Evolutionary conservation across 768 basidiomycete genomes (phyloP).

Genomic region (Naganishia antarctica): DNA sequence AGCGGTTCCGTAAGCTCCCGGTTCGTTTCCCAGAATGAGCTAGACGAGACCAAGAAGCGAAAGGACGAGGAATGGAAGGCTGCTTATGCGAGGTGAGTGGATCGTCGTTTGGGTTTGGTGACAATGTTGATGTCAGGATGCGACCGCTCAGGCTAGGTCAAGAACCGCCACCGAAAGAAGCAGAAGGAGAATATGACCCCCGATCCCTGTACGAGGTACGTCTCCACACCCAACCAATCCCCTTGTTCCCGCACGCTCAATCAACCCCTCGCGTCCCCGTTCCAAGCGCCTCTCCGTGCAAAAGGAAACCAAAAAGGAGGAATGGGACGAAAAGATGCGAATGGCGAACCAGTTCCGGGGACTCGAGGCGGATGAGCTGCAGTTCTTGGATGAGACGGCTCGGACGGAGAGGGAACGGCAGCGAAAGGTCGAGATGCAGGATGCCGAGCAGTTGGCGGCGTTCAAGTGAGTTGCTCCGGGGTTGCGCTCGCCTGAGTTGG

Average conservation of each 20-base stretch:
- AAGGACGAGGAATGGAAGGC: constrained; percentile 50
- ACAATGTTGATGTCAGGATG: not conserved
- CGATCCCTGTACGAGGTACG: constrained; percentile 49
- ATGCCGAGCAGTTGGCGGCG: constrained; percentile 43
- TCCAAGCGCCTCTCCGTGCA: constrained; percentile 12
- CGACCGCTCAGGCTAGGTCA: constrained; percentile 47
- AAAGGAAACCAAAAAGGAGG: constrained; percentile 49
- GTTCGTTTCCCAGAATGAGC: constrained; percentile 49
- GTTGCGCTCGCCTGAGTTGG: not conserved
- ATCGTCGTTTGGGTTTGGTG: not conserved
- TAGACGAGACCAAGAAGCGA: constrained; percentile 47
- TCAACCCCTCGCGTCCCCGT: constrained; percentile 1
- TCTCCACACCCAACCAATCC: too few relatives aligned
- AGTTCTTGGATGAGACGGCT: constrained; percentile 44
- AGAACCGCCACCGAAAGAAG: constrained; percentile 45
- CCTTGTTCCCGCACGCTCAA: not conserved
- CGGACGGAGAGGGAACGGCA: constrained; percentile 42
- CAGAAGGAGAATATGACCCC: constrained; percentile 46
- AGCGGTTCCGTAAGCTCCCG: constrained; percentile 34
- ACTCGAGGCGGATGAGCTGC: constrained; percentile 49
- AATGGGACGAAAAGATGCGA: constrained; percentile 52
- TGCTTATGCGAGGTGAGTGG: constrained; percentile 48
- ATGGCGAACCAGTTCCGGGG: constrained; percentile 51
- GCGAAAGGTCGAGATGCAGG: constrained; percentile 34
- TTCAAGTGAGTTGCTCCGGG: constrained; percentile 42